phyloP scores from a whole-genome alignment of 108 stramenopile genomes.

The Pseudonitzschia multiseries region DNA sequence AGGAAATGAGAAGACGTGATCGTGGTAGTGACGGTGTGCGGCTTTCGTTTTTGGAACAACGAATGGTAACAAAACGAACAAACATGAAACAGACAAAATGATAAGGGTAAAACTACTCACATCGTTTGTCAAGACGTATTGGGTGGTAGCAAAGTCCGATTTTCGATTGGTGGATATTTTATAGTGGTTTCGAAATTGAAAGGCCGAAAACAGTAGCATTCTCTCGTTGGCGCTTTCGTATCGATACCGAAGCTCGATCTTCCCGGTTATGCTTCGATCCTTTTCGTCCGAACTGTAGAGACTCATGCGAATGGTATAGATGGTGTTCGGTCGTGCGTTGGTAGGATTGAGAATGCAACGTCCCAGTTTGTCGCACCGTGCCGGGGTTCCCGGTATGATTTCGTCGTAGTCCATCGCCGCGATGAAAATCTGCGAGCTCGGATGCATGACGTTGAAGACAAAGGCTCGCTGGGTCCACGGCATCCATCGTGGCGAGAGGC shows the following conservation, averaged over 20 bases:
- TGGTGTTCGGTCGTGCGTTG: conserved; percentile 20
- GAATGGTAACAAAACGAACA: background rate
- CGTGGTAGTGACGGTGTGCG: background rate
- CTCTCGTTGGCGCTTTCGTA: conserved; percentile 19
- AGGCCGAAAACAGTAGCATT: conserved; percentile 4
- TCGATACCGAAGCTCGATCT: conserved; percentile 22
- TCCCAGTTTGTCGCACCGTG: conserved; percentile 23
- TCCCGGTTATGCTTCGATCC: conserved; percentile 8
- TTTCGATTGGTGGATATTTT: conserved; percentile 8
- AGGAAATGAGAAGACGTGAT: too few species aligned
- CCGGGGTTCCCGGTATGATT: conserved; percentile 5
- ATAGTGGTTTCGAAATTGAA: conserved; percentile 3
- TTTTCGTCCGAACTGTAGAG: conserved; percentile 5
- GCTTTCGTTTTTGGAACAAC: too few species aligned
- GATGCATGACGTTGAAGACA: conserved; percentile 54
- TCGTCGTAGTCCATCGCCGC: conserved; percentile 20
- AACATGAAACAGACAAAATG: too few species aligned
- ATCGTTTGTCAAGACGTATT: conserved; percentile 24
- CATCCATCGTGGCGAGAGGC: conserved; percentile 68
- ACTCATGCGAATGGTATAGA: conserved; percentile 16
- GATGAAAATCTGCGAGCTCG: conserved; percentile 4
- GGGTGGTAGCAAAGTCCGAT: conserved; percentile 7
- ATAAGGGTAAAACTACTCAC: conserved; percentile 15
- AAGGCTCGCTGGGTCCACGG: conserved; percentile 80
- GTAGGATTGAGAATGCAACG: conserved; percentile 26